phyloP scores from a whole-genome alignment of 306 rosid species.

The Vicia faba region DNA sequence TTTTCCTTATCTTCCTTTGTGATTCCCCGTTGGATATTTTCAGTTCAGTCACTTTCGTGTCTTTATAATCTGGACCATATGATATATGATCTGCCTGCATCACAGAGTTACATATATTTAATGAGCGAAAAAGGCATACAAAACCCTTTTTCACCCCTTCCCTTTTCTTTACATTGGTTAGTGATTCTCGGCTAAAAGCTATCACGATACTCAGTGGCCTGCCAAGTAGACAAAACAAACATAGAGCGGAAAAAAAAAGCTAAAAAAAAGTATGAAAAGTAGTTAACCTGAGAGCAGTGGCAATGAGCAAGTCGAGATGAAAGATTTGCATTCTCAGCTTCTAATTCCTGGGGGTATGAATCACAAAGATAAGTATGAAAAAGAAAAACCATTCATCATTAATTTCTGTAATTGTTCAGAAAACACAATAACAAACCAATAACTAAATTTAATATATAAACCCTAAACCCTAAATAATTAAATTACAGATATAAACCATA shows the following conservation, averaged over 20 bases:
- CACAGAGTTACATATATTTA: slow-evolving; percentile 37
- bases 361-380: slow-evolving; percentile 26
- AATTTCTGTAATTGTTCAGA: background rate
- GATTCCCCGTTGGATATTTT: slow-evolving; percentile 38
- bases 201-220: background rate
- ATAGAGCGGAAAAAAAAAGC: slow-evolving; percentile 13
- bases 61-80: slow-evolving; percentile 36
- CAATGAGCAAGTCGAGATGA: slow-evolving; percentile 60
- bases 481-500: background rate
- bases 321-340: slow-evolving; percentile 63
- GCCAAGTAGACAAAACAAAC: slow-evolving; percentile 21
- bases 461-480: background rate
- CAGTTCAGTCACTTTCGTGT: slow-evolving; percentile 10
- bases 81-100: slow-evolving; percentile 56
- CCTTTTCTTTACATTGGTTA: slow-evolving; percentile 3
- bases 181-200: background rate
- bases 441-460: background rate
- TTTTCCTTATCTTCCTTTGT: slow-evolving; percentile 43
- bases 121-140: slow-evolving; percentile 4
- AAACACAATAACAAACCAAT: background rate
- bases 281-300: slow-evolving; percentile 55
- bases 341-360: slow-evolving; percentile 56
- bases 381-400: slow-evolving; percentile 25
- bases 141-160: background rate
- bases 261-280: background rate